A percentile compares a stretch with the other conserved stretches of the same genome.
These are phyloP conservation scores for Candida arabinofermentans DNA, from an alignment of 805 yeast species.

Conservation along the genomic window DNA sequence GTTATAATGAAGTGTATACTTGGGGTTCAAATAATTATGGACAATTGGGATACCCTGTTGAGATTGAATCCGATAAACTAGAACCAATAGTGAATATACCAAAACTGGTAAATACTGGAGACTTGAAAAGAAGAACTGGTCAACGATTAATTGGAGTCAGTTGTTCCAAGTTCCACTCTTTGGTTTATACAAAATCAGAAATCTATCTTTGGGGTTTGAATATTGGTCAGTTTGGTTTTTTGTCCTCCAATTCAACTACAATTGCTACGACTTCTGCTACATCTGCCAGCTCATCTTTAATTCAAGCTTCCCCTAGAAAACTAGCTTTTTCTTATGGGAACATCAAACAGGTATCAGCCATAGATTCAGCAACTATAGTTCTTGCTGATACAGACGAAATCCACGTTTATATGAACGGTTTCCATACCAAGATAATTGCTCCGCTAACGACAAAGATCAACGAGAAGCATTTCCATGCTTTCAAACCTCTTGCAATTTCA, in stretches of 20 bases:
- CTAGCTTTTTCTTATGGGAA: slow-evolving; percentile 41
- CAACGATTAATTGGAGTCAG: slow-evolving; percentile 39
- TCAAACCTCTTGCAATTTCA: slow-evolving; percentile 50
- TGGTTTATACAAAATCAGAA: slow-evolving; percentile 48
- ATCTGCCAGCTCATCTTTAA: slow-evolving; percentile 12
- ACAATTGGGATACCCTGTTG: slow-evolving; percentile 59
- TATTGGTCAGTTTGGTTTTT: slow-evolving; percentile 74
- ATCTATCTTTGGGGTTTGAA: slow-evolving; percentile 74
- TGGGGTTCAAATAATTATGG: slow-evolving; percentile 76
- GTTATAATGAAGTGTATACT: slow-evolving; percentile 50
- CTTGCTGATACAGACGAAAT: slow-evolving; percentile 55
- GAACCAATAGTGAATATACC: slow-evolving; percentile 35
- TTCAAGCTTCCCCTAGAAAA: slow-evolving; percentile 15
- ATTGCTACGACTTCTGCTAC: slow-evolving; percentile 16
- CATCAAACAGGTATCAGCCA: slow-evolving; percentile 55
- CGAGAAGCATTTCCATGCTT: slow-evolving; percentile 46
- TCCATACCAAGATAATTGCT: slow-evolving; percentile 45
- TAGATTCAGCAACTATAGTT: slow-evolving; percentile 68
- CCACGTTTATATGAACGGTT: slow-evolving; percentile 55
- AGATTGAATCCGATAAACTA: slow-evolving; percentile 17
- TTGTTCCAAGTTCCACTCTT: slow-evolving; percentile 68
- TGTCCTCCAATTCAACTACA: slow-evolving; percentile 12
- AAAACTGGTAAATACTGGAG: slow-evolving; percentile 37
- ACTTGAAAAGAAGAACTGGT: slow-evolving; percentile 32
- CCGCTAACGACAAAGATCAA: slow-evolving; percentile 31